A percentile compares a stretch with the other conserved stretches of the same genome.
Evolutionary conservation across 2,329 filamentous ascomycete genomes (phyloP).

Genomic region (Aureobasidium sp.): DNA sequence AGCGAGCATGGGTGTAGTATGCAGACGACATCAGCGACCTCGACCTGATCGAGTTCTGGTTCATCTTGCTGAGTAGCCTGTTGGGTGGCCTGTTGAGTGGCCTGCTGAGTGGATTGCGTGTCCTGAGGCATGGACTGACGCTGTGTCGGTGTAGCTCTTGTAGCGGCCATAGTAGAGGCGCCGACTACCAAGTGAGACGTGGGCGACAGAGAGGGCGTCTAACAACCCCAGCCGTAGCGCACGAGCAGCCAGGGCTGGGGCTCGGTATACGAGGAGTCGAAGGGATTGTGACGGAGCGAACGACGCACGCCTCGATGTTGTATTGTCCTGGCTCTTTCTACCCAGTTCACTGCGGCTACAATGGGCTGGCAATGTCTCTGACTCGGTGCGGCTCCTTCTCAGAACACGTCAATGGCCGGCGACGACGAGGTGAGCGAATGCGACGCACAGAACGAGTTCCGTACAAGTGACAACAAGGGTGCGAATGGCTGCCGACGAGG

Average conservation of each 20-base stretch:
- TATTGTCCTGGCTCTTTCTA: background rate
- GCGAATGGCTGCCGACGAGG: too few species aligned
- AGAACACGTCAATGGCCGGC: background rate
- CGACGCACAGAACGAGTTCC: background rate
- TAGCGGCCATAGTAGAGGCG: background rate
- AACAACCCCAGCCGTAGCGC: conserved; percentile 15
- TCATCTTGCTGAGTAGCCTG: conserved; percentile 11
- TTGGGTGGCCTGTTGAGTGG: conserved; percentile 13
- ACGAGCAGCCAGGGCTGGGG: conserved; percentile 5
- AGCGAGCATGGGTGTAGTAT: conserved; percentile 74
- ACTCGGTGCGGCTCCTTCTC: too few species aligned
- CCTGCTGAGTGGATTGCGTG: conserved; percentile 8
- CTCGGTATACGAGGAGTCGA: background rate
- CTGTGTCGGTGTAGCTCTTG: background rate
- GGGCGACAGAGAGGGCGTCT: background rate
- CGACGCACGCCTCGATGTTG: background rate
- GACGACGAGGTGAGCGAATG: background rate
- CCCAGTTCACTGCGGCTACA: background rate
- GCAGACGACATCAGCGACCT: conserved; percentile 83
- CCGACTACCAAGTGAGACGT: background rate
- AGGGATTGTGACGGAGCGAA: background rate
- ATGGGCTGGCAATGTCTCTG: background rate
- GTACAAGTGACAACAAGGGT: background rate
- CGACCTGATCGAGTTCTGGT: conserved; percentile 57
- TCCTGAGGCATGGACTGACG: background rate